Evolutionary conservation across 2,329 filamentous ascomycete genomes (phyloP), one percentile per base, ranked within the genome.

Genomic region (Juglanconis oblonga): DNA sequence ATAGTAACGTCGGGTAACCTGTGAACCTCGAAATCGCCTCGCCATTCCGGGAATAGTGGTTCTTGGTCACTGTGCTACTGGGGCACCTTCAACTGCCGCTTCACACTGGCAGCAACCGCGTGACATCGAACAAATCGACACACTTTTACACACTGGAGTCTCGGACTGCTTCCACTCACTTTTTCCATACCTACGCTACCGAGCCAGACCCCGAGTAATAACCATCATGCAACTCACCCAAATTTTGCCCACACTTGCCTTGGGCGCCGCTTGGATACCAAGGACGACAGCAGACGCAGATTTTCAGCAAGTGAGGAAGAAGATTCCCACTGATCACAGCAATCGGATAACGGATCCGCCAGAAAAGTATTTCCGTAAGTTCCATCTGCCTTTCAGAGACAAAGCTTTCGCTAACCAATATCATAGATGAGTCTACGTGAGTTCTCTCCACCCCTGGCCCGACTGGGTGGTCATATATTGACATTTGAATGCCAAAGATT

Each of bases 341-440:
- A 61, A 57, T 1, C 54, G 56, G 13, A 14, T 31, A 3, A 32
- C 14, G 13, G 58, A 63, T 31, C 52, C 56, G 0, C 52, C 57
- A 7, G 58, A 56, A 3, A 75, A 76, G 69, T 75, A 75, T 64
- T 75, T 76, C 59, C 73, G 73, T 74, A 59, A 67, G 71, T 71
- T 33, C 13, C 38, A 29, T 10, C 44, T 48, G 33, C 7, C 29
- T 52, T 31, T 7, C 7, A 24, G 9, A 33, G 42, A 17, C 36
- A 13, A 14, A 11, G 0, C 9, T 24, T 47, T 29, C 7, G 14
- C 57, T 59, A 35, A 59, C 44, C 11, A 42, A 33, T n/a, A 40
- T 11, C 13, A 17, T 33, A 67, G 66, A 63, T 50, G 65, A 67
- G 52, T 62, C 65, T 17, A 59, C 38, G 65, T 67, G 53, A 65